Conservation (phyloP, 1,284 basidiomycete genomes). For the Leccinum subrobustum region DNA sequence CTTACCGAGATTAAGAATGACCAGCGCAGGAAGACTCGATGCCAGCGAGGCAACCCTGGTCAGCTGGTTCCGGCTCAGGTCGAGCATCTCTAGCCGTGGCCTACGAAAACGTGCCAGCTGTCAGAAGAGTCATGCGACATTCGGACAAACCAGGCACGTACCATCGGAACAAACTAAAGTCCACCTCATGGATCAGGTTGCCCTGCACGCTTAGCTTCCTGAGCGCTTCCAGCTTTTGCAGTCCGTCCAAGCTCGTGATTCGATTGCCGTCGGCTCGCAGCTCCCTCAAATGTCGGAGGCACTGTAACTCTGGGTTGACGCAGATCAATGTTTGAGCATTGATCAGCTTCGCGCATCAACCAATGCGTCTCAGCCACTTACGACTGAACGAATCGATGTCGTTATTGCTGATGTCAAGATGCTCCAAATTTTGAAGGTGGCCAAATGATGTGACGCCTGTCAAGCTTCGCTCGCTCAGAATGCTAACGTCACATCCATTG, state of each 20-base stretch:
- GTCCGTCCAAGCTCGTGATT: constrained; percentile 75
- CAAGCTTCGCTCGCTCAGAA: constrained; percentile 47
- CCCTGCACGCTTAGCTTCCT: constrained; percentile 81
- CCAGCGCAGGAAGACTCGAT: constrained; percentile 55
- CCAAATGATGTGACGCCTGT: constrained; percentile 87
- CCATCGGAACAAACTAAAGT: constrained; percentile 71
- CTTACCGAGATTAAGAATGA: constrained; percentile 81
- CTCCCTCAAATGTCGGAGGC: constrained; percentile 84
- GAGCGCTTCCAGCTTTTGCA: constrained; percentile 78
- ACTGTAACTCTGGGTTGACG: constrained; percentile 65
- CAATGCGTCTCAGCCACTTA: constrained; percentile 44
- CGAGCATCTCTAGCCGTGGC: constrained; percentile 80
- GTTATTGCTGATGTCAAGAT: constrained; percentile 90
- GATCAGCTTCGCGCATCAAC: background rate
- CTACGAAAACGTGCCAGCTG: constrained; percentile 40
- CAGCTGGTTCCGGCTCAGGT: constrained; percentile 80
- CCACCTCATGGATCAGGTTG: constrained; percentile 69
- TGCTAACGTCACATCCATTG: constrained; percentile 14
- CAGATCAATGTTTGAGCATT: constrained; percentile 8
- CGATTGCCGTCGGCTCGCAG: constrained; percentile 85
- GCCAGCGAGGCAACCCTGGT: constrained; percentile 59
- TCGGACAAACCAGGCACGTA: constrained; percentile 30
- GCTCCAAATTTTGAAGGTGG: constrained; percentile 85
- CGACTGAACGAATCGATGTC: constrained; percentile 84
- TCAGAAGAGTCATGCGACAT: constrained; percentile 10